Base-by-base conservation (phyloP, 2,329 filamentous ascomycete genomes). In the Biscogniauxia mediterranea region DNA sequence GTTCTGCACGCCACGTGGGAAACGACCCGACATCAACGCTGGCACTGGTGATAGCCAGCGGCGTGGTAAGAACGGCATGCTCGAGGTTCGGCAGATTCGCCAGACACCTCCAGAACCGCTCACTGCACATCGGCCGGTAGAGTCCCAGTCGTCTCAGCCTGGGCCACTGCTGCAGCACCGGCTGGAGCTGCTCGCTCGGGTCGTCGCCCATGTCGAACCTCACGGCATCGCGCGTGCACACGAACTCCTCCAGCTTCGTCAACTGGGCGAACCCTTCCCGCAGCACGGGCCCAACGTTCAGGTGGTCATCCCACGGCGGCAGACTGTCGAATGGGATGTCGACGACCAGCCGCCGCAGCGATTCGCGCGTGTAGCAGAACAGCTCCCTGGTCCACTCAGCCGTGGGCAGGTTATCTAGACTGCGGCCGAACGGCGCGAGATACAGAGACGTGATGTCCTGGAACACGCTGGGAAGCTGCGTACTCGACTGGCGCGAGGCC, bases 261-360 rank as follows among this genome's bases (percentile, higher is more conserved):
- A 84, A 75, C 53, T 74, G 68, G 64, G 73, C 68, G 59, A 84
- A 81, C 0, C 79, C 81, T n/a, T 79, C 74, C 11, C 76, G 75
- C 7, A 84, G 74, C 4, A 75, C 77, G 26, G 69, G 73, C 49
- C 75, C 73, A 52, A 79, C 72, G 60, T 69, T 69, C 69, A 78
- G 67, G 60, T 77, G 75, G 59, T 83, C 80, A 28, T 80, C 74
- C 23, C 76, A 72, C 1, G 75, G 76, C 26, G 78, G 75, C 17
- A 82, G 70, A 57, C 72, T 79, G 21, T 76, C 72, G 53, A 83
- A 77, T 6, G 81, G 80, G 64, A 83, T 81, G 60, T 81, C 74
- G 51, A 84, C 75, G 54, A 83, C 74, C 6, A 84, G 74, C 20
- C 78, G 77, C 52, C 70, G 74, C 52, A 85, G 74, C 6, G 77